Percentiles rank a stretch among this genome's conserved stretches.
phyloP scores from a whole-genome alignment of 2,329 filamentous ascomycete species.

The Exophiala dermatitidis region DNA sequence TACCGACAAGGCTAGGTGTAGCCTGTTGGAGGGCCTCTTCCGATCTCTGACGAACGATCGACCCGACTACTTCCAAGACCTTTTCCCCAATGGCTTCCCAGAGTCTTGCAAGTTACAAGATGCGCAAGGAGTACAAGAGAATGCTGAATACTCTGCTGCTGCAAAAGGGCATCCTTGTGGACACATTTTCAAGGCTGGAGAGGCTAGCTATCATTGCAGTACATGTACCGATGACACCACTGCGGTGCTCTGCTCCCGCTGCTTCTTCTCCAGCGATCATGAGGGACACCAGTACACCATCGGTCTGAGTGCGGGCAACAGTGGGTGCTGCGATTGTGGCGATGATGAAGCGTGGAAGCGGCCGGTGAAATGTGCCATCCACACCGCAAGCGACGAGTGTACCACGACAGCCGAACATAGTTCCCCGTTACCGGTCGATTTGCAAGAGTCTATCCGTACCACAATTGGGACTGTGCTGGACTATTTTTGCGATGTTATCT shows the following conservation, averaged over 20 bases:
- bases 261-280: conserved; percentile 93
- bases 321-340: conserved; percentile 94
- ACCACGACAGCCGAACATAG: conserved; percentile 48
- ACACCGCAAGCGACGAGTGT: conserved; percentile 60
- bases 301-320: conserved; percentile 79
- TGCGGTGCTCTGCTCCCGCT: conserved; percentile 86
- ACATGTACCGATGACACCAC: conserved; percentile 94
- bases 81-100: conserved; percentile 73
- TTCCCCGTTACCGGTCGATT: conserved; percentile 58
- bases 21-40: conserved; percentile 75
- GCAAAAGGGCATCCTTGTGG: conserved; percentile 90
- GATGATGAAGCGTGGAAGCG: conserved; percentile 89
- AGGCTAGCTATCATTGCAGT: conserved; percentile 88
- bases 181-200: conserved; percentile 91
- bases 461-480: conserved; percentile 81
- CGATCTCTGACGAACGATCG: conserved; percentile 73
- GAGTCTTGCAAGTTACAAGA: conserved; percentile 67
- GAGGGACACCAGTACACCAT: conserved; percentile 88
- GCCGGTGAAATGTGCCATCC: conserved; percentile 87
- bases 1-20: conserved; percentile 59
- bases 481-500: conserved; percentile 96
- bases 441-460: conserved; percentile 70
- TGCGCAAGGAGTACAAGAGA: conserved; percentile 86
- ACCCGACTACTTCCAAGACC: conserved; percentile 63
- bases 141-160: conserved; percentile 87